These are phyloP conservation scores for Suhomyces vadensis DNA, from an alignment of 805 yeast species.

Conservation along the genomic window DNA sequence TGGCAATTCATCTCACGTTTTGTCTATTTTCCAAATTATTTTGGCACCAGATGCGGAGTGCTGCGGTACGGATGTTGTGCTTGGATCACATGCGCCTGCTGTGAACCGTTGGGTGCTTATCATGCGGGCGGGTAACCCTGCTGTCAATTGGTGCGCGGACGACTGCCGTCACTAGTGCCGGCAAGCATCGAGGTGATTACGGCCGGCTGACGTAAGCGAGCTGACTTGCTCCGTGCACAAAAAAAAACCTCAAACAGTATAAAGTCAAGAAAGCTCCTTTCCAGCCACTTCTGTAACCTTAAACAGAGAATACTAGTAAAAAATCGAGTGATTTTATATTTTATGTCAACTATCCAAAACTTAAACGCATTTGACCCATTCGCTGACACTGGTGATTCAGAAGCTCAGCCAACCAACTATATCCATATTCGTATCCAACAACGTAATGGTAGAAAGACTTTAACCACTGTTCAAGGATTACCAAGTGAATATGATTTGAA, in stretches of 20 bases:
- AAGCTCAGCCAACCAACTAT: slow-evolving; percentile 91
- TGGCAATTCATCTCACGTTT: not conserved
- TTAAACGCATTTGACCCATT: slow-evolving; percentile 88
- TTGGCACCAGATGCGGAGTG: not conserved
- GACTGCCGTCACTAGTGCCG: not conserved
- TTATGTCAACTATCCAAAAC: slow-evolving; percentile 90
- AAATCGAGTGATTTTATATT: slow-evolving; percentile 6
- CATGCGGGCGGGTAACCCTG: slow-evolving; percentile 2
- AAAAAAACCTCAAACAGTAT: not conserved
- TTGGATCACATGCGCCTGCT: not conserved
- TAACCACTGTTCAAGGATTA: slow-evolving; percentile 97
- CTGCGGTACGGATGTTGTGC: slow-evolving; percentile 2
- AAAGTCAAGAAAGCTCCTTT: not conserved
- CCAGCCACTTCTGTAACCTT: not conserved
- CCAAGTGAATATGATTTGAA: slow-evolving; percentile 94
- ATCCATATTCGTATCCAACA: slow-evolving; percentile 99
- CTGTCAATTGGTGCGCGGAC: no score
- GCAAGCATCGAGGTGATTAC: not conserved
- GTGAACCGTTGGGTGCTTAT: slow-evolving; percentile 3
- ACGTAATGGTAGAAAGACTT: slow-evolving; percentile 98
- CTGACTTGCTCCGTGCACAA: slow-evolving; percentile 3
- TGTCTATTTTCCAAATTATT: not conserved
- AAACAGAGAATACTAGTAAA: not conserved
- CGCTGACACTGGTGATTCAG: slow-evolving; percentile 99
- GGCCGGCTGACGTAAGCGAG: slow-evolving; percentile 1